Evolutionary conservation across 768 basidiomycete species (phyloP), one percentile per base, ranked within the genome.

Genomic region (Phlegmacium glaucopus): DNA sequence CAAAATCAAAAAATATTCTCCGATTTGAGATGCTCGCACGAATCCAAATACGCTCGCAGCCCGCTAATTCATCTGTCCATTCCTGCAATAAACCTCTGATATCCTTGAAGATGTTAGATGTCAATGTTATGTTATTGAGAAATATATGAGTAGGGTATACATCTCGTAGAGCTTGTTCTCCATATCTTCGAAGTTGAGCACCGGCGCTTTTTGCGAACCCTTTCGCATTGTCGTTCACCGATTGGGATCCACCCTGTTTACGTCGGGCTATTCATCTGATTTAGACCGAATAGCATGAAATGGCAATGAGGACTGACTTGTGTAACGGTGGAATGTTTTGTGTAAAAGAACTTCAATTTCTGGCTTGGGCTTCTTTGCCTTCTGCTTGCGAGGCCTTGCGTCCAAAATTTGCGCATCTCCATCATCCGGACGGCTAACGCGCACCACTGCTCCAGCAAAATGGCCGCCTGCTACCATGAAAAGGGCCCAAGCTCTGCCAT

Each of bases 281-380:
- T 44, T 26, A 25, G 22, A 25, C 39, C 15, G 32, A 17, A 39
- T 11, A 13, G 18, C 16, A 30, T 34, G 17, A 32, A 43, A 32
- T 46, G 17, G 15, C 17, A 8, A 39, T 37, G 17, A 47, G 42
- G 3, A 77, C 90, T 56, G 54, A 96, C 94, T 98, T 0, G 96
- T 99, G 64, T 99, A 99, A 1, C 96, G 85, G 66, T 98, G 96
- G 64, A 97, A 98, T 2, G 96, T 98, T 68, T 98, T 99, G 60
- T 94, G 91, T 53, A 75, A 72, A 35, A 99, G 53, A 1, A 98
- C 79, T 59, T 94, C 92, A 0, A 80, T 82, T 45, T 93, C 90
- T 3, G 85, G 76, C 63, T 80, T 89, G 15, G 85, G 79, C 50
- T 76, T 80, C 58, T 79, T 85, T 12, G 65, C 71, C 48, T 81